Base-by-base conservation (phyloP, 75 land plant genomes). In the Ceratopteris richardii region DNA sequence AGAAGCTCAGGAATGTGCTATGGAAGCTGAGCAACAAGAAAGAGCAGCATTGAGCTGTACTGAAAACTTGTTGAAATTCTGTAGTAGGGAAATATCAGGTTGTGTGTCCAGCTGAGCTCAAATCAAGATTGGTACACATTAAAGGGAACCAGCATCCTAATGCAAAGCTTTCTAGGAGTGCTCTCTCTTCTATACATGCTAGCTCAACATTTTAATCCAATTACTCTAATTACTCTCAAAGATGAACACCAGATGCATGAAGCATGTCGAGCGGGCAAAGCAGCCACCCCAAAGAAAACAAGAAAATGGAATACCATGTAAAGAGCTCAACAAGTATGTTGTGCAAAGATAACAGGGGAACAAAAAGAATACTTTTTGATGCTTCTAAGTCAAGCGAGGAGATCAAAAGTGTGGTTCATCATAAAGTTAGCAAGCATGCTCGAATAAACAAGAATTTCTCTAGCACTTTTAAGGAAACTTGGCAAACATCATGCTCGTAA, bases 1-100 rank as follows among this genome's bases (percentile, higher is more conserved):
- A 20, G 62, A 64, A 18, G 66, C 80, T 0, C 80, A 80, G 46
- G 44, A 14, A 12, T 54, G 79, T 0, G 79, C 66, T 29, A 1
- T 18, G 16, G 69, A 74, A 33, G 68, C 72, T 43, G 66, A 82
- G 55, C 67, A 63, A 6, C 51, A 21, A 4, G 51, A 48, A 18
- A 48, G 18, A 19, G 51, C 11, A 10, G 18, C 18, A 18, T 5
- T 19, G 20, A 9, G 20, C 18, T 19, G 14, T 19, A 48, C 20
- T 48, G 51, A 13, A 18, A 21, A 11, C 18, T 6, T 48, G 19
- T 21, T 48, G 19, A 48, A 48, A 18, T 9, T 19, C 20, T 48
- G 21, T 4, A 14, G 21, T 4, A 48, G 4, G 20, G 51, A 48
- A 6, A 18, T 13, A 21, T 14, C n/a, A n/a, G n/a, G n/a, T n/a